Percentiles rank a stretch among this genome's conserved stretches.
Conservation (phyloP, 176 grass and related monocot genomes). For the Juncus inflexus region DNA sequence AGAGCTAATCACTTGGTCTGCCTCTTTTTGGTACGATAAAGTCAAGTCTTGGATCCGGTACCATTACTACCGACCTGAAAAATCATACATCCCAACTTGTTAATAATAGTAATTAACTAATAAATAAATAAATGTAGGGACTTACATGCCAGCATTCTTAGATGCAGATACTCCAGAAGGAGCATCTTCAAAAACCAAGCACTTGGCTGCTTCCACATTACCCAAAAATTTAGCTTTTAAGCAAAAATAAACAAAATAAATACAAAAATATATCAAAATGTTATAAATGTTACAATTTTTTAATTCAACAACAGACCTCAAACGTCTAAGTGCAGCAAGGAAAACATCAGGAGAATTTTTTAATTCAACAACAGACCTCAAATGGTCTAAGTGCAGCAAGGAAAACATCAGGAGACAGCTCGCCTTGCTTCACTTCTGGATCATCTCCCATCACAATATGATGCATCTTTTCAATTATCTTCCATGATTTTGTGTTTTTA, state of each 20-base stretch:
- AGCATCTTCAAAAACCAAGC: constrained; percentile 93
- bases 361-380: background rate
- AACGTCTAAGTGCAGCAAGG: constrained; percentile 40
- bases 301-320: too few species aligned
- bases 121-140: background rate
- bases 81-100: too few species aligned
- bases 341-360: constrained; percentile 34
- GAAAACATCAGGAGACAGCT: constrained; percentile 52
- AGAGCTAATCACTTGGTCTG: constrained; percentile 79
- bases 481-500: constrained; percentile 48
- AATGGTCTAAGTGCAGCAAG: constrained; percentile 43
- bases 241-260: constrained; percentile 8
- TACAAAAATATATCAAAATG: background rate
- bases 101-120: background rate
- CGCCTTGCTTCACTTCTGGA: constrained; percentile 42
- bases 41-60: constrained; percentile 68
- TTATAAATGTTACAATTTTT: background rate
- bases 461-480: constrained; percentile 42
- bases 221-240: constrained; percentile 35
- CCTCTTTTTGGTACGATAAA: constrained; percentile 73
- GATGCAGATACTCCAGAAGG: constrained; percentile 84
- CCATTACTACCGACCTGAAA: constrained; percentile 73
- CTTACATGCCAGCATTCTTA: constrained; percentile 90
- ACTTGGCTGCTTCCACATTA: constrained; percentile 48
- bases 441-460: constrained; percentile 49